Base-by-base conservation (phyloP, 257 asterid species). In the Avicennia marina region DNA sequence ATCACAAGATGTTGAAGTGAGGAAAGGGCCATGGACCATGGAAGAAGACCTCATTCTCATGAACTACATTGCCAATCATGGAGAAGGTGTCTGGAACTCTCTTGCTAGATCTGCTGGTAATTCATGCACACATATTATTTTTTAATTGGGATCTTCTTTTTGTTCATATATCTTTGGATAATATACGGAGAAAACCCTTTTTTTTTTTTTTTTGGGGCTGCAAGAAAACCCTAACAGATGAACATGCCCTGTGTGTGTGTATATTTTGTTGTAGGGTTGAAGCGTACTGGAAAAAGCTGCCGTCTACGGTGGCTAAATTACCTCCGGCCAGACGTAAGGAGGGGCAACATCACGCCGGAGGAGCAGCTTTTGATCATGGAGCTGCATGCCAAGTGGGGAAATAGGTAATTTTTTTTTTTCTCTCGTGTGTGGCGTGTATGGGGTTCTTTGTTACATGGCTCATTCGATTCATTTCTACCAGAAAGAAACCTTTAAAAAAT, bases 11-110 rank as follows among this genome's bases (percentile, higher is more conserved):
- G 83, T 59, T 66, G 96, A 91, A 78, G 93, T 91, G 63, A 79
- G 98, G 81, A 91, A 88, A 81, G 98, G 98, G 3, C 98, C 98
- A 47, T 91, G 98, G 98, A 91, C 98, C 15, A 88, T 91, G 98
- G 98, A 91, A 66, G 98, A 91, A 58, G 98, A 91, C 70, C 72
- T 91, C 22, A 88, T 91, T 59, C 91, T 91, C 78, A 91, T 91
- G 63, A 91, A 91, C 70, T 85, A 91, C 67, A 91, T 91, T 48
- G 95, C 93, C 0, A 91, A 88, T 69, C 98, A 91, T 11, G 98
- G 98, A 1, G 98, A 91, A 81, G 98, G 98, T 50, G 96, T 91
- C n/a, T 91, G 98, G 98, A 91, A 91, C 55, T 79, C 94, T 0
- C 79, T 91, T 18, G 98, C 98, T 66, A 79, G 89, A 75, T 80